Evolutionary conservation across 768 basidiomycete species (phyloP), one percentile per base, ranked within the genome.

Genomic region (Galerina sulciceps): DNA sequence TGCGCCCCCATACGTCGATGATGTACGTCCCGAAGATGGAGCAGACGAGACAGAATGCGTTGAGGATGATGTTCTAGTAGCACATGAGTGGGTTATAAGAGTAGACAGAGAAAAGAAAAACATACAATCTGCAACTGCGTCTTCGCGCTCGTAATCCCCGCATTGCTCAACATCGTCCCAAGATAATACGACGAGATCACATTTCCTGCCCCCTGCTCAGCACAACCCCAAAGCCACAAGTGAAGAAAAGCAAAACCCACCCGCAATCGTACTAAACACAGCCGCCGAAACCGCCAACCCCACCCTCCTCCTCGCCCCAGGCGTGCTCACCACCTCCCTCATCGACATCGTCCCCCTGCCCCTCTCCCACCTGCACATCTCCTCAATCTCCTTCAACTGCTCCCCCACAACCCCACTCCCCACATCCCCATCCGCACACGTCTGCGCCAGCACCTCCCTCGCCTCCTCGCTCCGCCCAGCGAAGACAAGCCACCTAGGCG

Each of bases 401-500:
- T 55, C 62, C 35, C 31, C 15, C 3, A 63, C 62, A 38, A 53
- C 18, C 10, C 35, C 36, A 11, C 41, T 36, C 22, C 52, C 53
- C 34, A 38, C 43, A 34, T 65, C 58, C 20, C 63, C 63, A 23
- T 59, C 54, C 6, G 60, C 57, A 35, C 61, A 59, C 57, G 58
- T 61, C 40, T 51, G 61, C 15, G 60, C 63, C 20, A 65, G 31
- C 3, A 61, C 60, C 9, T 53, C 36, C 46, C 61, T 3, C 14
- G 63, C 63, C 51, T 61, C 51, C 10, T 59, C 60, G 9, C 41
- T 38, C 43, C 58, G 37, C 9, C 52, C 48, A 14, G 59, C 44
- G 26, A 56, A 59, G 4, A 65, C 50, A 10, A 75, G 62, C 78
- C 78, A 79, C 1, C 78, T 65, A 0, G 78, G 78, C 15, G 75